Evolutionary conservation across 2,329 filamentous ascomycete genomes (phyloP).

Genomic region (Lizonia empirigonia): DNA sequence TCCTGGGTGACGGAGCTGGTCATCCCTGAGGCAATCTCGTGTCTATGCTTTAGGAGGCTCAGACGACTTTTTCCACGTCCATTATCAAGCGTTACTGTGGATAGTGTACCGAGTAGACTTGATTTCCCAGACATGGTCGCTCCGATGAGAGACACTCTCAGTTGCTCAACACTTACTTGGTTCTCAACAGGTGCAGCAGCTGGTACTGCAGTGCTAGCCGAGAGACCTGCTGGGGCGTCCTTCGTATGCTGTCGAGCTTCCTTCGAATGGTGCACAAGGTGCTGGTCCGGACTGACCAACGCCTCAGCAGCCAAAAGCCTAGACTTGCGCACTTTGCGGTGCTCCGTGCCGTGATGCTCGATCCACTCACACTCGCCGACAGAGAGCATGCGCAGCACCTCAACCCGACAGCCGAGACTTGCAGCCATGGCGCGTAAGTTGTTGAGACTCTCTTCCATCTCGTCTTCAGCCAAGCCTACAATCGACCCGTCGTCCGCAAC

Average conservation of each 20-base stretch:
- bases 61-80: slow-evolving; percentile 88
- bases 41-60: slow-evolving; percentile 86
- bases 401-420: slow-evolving; percentile 83
- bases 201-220: background rate
- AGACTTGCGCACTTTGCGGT: slow-evolving; percentile 32
- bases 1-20: slow-evolving; percentile 96
- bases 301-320: slow-evolving; percentile 89
- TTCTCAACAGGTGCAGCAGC: slow-evolving; percentile 5
- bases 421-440: slow-evolving; percentile 91
- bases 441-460: slow-evolving; percentile 86
- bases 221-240: background rate
- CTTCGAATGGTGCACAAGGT: slow-evolving; percentile 30
- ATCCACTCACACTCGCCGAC: slow-evolving; percentile 85
- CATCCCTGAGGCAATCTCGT: slow-evolving; percentile 88
- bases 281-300: slow-evolving; percentile 70
- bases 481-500: slow-evolving; percentile 93
- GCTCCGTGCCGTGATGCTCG: slow-evolving; percentile 51
- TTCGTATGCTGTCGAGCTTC: slow-evolving; percentile 13
- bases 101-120: slow-evolving; percentile 83
- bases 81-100: slow-evolving; percentile 87
- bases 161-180: slow-evolving; percentile 59
- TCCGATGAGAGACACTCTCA: slow-evolving; percentile 85
- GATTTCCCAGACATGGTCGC: slow-evolving; percentile 93
- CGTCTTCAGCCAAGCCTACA: slow-evolving; percentile 84
- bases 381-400: slow-evolving; percentile 78